Base-by-base conservation (phyloP, 2,329 filamentous ascomycete genomes). In the Moelleriella libera region DNA sequence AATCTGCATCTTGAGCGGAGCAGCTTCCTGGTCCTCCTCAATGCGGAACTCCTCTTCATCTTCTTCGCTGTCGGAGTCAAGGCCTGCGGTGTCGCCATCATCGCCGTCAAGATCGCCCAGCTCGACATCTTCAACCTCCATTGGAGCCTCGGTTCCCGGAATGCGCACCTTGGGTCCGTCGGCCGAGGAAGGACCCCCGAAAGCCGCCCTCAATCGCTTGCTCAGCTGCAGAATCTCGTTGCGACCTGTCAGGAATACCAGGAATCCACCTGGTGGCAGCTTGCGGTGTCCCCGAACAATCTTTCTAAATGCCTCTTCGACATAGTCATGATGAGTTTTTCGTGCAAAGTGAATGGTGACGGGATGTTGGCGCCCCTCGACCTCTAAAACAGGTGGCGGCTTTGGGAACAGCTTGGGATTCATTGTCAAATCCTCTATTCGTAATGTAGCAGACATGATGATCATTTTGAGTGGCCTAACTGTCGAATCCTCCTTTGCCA, bases 371-470 rank as follows among this genome's bases (percentile, higher is more conserved):
- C 92, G 80, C 8, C 94, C 94, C 62, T 97, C 89, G 0, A 89
- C 85, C 60, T 95, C 80, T 1, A 98, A 73, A 1, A 97, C 76
- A 0, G 89, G 90, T 0, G 92, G 92, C 3, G 85, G 75, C 0
- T 70, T 73, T 4, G 81, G 70, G 63, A 98, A 98, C 0, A 98
- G 71, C 12, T 75, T 81, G 7, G 78, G 68, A 58, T 98, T 97
- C 59, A 88, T 78, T 0, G 87, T 88, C 55, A 98, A 85, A 59
- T 97, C 90, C 10, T 88, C 85, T 43, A 97, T 86, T 50, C 88
- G 76, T 34, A 98, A 71, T 2, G 92, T 98, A 42, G 92, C 92
- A 50, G 90, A 97, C 94, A 98, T 98, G 66, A 98, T 94, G 50
- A 98, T 79, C 7, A 98, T 74, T 65, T 97, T 98, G 46, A 98